Conservation (phyloP, 257 asterid species). For the Rubia yunnanensis region DNA sequence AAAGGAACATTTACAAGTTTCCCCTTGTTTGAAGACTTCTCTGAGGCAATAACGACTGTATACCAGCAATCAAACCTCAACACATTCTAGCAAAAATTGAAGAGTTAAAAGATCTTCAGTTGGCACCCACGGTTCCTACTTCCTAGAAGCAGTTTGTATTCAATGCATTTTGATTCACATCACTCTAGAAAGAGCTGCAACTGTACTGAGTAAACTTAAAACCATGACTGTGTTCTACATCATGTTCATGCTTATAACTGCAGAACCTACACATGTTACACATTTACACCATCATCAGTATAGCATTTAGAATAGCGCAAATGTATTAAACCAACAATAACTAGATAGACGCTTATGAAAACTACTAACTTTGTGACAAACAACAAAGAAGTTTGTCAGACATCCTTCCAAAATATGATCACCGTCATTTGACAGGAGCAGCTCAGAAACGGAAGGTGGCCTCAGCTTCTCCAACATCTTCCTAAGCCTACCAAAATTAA, state of each 20-base stretch:
- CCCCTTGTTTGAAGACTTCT: background rate
- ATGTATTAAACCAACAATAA: background rate
- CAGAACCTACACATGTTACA: background rate
- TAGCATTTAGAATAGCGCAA: background rate
- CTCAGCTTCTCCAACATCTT: constrained; percentile 76
- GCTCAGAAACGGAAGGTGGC: constrained; percentile 76
- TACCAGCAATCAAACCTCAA: background rate
- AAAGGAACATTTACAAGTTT: background rate
- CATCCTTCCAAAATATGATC: constrained; percentile 86
- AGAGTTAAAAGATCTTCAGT: background rate
- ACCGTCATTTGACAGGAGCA: constrained; percentile 70
- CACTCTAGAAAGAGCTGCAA: background rate
- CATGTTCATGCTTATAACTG: background rate
- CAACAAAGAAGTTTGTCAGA: constrained; percentile 67
- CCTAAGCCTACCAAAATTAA: constrained; percentile 48
- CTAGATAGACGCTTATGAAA: background rate
- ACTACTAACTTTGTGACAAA: constrained; percentile 51
- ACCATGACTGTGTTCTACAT: background rate
- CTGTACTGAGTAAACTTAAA: background rate
- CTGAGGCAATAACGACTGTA: background rate
- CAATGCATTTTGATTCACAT: background rate
- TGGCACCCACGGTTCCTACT: background rate
- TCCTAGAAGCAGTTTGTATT: background rate
- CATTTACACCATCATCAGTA: background rate
- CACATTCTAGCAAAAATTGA: background rate